Conservation (phyloP, 371 early-diverging fungal species). For the Rhizomucor pusillus region DNA sequence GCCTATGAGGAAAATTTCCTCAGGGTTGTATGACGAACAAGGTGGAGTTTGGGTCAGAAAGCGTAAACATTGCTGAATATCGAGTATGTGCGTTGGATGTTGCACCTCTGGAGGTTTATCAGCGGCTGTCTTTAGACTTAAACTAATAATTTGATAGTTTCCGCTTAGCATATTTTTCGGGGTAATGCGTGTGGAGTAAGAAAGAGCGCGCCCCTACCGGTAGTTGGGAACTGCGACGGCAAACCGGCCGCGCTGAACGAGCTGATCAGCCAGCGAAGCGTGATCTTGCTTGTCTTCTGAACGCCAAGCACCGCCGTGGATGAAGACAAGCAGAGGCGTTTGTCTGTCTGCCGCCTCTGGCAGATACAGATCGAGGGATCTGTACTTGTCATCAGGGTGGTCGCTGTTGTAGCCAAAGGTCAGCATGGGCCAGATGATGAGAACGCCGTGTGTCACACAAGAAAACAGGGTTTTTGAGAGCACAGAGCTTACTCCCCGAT, state of each 20-base stretch:
- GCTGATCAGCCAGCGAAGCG: slow-evolving; percentile 35
- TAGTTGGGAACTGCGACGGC: slow-evolving; percentile 73
- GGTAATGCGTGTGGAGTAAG: too few species aligned
- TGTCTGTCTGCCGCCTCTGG: slow-evolving; percentile 4
- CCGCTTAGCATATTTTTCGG: too few species aligned
- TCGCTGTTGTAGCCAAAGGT: too few species aligned
- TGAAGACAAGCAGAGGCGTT: slow-evolving; percentile 59
- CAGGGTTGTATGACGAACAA: slow-evolving; percentile 26
- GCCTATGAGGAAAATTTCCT: slow-evolving; percentile 62
- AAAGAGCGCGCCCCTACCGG: slow-evolving; percentile 35
- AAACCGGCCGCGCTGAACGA: slow-evolving; percentile 39
- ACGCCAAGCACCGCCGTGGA: slow-evolving; percentile 88
- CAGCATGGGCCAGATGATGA: too few species aligned
- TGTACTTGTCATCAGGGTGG: not conserved
- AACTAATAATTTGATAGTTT: too few species aligned
- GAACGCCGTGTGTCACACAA: too few species aligned
- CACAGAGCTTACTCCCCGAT: not conserved
- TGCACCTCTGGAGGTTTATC: slow-evolving; percentile 18
- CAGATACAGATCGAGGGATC: slow-evolving; percentile 31
- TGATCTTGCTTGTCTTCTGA: slow-evolving; percentile 70
- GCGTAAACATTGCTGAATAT: slow-evolving; percentile 49
- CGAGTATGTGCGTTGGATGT: slow-evolving; percentile 63
- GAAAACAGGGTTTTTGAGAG: too few species aligned
- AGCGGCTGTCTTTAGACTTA: slow-evolving; percentile 24
- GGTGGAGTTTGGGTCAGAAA: slow-evolving; percentile 33